Evolutionary conservation across 2,329 filamentous ascomycete genomes (phyloP), one percentile per base, ranked within the genome.

Genomic region (Pseudogymnoascus sp.): DNA sequence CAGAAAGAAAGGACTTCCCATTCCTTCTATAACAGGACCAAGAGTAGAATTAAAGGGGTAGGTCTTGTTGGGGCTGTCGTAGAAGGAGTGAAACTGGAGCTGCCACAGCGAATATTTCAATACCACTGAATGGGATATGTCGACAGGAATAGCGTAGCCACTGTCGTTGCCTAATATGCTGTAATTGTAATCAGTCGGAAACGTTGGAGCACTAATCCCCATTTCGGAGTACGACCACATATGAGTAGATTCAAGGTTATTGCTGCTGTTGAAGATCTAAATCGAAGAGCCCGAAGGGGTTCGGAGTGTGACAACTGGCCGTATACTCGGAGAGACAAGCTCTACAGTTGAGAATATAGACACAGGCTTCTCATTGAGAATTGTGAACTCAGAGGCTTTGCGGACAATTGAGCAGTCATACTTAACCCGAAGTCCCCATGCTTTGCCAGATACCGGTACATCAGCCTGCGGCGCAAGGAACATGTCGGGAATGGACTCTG

Each of bases 401-500:
- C 23, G 37, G 16, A 61, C 18, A 10, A 31, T 34, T 1, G 60
- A 31, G 60, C 60, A 61, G 18, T 61, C n/a, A 50, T 61, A 61
- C 23, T 44, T 40, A 11, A 61, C n/a, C 16, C 37, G n/a, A 42
- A 61, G 42, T 12, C 60, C 60, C 60, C 60, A 61, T 61, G 34
- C 21, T 11, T 40, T n/a, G n/a, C 60, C 60, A 11, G 60, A 42
- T 5, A 61, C 37, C 12, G 60, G 60, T 21, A 31, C 37, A 28
- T 44, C 42, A 42, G 34, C 60, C 31, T 61, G 60, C 23, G 60
- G 60, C 12, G 60, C 38, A 12, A 61, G 37, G 31, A 61, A 61
- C 38, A 61, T 40, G 14, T 31, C 60, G 23, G 42, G 37, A 18
- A 61, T 31, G 4, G 60, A 61, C 14, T 34, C 60, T 12, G 60